phyloP scores from a whole-genome alignment of 345 rosid genomes.

The Bruguiera sexangula region DNA sequence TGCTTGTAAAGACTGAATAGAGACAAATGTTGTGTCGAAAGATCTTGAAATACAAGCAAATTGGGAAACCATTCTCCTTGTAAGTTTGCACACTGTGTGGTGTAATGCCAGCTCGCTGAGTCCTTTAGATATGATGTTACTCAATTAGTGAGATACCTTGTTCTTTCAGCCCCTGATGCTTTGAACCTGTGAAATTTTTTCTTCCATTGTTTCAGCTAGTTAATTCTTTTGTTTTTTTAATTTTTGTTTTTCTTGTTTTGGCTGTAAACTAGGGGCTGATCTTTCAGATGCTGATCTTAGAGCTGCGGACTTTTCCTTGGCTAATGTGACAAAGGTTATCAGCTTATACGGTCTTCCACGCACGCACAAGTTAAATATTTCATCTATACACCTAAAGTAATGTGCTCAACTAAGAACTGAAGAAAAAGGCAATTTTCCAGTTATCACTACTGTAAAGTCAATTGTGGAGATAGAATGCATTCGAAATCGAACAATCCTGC shows the following conservation, averaged over 20 bases:
- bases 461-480: neutral
- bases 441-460: neutral
- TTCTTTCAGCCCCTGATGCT: too few relatives aligned
- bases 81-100: too few relatives aligned
- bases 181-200: too few relatives aligned
- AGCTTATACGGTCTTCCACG: neutral
- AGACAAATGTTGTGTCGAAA: too few relatives aligned
- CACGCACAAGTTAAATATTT: neutral
- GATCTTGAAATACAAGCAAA: too few relatives aligned
- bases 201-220: too few relatives aligned
- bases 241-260: neutral
- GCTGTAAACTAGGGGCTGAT: slow-evolving; percentile 65
- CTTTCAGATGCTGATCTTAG: slow-evolving; percentile 90
- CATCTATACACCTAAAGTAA: neutral
- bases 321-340: slow-evolving; percentile 81
- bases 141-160: too few relatives aligned
- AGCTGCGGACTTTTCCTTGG: slow-evolving; percentile 83
- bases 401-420: neutral
- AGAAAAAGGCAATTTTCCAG: neutral
- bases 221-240: neutral
- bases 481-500: neutral
- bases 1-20: too few relatives aligned
- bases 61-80: too few relatives aligned
- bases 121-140: too few relatives aligned
- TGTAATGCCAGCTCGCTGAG: too few relatives aligned